phyloP scores from a whole-genome alignment of 1,284 basidiomycete species.

The Xanthoconium separans region DNA sequence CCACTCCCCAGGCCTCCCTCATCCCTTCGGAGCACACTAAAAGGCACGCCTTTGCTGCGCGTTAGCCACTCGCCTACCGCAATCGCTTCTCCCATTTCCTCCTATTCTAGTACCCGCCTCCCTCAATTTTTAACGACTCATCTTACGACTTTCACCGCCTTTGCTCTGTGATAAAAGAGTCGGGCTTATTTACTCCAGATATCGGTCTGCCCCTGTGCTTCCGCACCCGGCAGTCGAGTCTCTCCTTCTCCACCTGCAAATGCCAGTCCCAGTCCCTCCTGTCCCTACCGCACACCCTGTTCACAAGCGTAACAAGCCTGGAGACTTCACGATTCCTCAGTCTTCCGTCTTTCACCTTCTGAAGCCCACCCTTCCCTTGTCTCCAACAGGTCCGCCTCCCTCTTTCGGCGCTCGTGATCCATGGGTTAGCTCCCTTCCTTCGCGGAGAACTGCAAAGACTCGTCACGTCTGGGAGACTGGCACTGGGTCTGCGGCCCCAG shows the following conservation, averaged over 20 bases:
- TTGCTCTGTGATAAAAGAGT: slow-evolving; percentile 31
- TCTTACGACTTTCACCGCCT: slow-evolving; percentile 37
- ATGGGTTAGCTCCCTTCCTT: slow-evolving; percentile 68
- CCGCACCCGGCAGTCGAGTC: slow-evolving; percentile 42
- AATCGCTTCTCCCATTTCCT: slow-evolving; percentile 24
- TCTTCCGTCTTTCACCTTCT: slow-evolving; percentile 49
- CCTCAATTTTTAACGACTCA: slow-evolving; percentile 56
- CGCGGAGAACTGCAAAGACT: slow-evolving; percentile 65
- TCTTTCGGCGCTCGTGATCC: slow-evolving; percentile 65
- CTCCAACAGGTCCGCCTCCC: slow-evolving; percentile 58
- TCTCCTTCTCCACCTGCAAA: slow-evolving; percentile 49
- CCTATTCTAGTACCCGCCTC: slow-evolving; percentile 34
- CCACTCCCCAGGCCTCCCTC: slow-evolving; percentile 37
- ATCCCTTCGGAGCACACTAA: slow-evolving; percentile 38
- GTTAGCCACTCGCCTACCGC: slow-evolving; percentile 59
- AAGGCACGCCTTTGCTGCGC: slow-evolving; percentile 92
- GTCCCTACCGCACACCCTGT: slow-evolving; percentile 58
- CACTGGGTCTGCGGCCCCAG: slow-evolving; percentile 12
- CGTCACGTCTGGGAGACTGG: slow-evolving; percentile 65
- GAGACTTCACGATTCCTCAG: slow-evolving; percentile 39
- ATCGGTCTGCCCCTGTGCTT: slow-evolving; percentile 38
- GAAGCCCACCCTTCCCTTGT: slow-evolving; percentile 55
- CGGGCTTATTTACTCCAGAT: slow-evolving; percentile 36
- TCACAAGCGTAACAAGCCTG: slow-evolving; percentile 51
- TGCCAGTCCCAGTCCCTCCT: slow-evolving; percentile 79